Evolutionary conservation across 2,329 filamentous ascomycete genomes (phyloP), one percentile per base, ranked within the genome.

Genomic region (Penicillium sp.): DNA sequence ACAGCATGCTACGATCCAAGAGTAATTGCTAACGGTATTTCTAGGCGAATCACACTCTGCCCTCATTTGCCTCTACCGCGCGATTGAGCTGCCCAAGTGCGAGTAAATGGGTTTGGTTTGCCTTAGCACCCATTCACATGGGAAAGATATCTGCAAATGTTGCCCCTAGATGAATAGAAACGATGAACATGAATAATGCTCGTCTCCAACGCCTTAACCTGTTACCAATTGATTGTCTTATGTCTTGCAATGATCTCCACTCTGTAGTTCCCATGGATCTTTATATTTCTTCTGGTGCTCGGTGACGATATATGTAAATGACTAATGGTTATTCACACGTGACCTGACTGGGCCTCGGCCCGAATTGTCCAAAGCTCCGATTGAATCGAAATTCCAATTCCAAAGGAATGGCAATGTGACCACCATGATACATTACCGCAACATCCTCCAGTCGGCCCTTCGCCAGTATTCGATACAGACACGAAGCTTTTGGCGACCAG

Each of bases 41-140:
- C 17, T 50, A 80, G 78, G 80, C 50, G 80, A 82, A 68, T 79
- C 78, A 50, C 79, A 81, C 64, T 81, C 79, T 41, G 80, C 80
- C 0, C 69, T 82, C 42, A 81, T 82, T 50, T 74, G 81, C 48
- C 75, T 82, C 19, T 82, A 82, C 62, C 75, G 77, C 52, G 80
- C 80, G 8, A 78, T 81, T 57, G 78, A 81, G 23, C 65, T 82
- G 48, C 80, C 80, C 7, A 75, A 74, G 50, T 71, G 71, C 47
- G 75, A 80, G 50, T 72, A 60, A 64, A 50, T 42, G 25, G 25
- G 31, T n/a, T n/a, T n/a, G n/a, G 40, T 19, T n/a, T 31, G 29
- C 17, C 23, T 46, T 15, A 21, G 17, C 35, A 41, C 47, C 21
- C 10, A 23, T 57, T 57, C 50, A 54, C 6, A 41, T 41, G 27